Percentiles rank a stretch among this genome's conserved stretches.
Evolutionary conservation across 2,329 filamentous ascomycete species (phyloP).

Genomic region (Aspergillus amoenus): DNA sequence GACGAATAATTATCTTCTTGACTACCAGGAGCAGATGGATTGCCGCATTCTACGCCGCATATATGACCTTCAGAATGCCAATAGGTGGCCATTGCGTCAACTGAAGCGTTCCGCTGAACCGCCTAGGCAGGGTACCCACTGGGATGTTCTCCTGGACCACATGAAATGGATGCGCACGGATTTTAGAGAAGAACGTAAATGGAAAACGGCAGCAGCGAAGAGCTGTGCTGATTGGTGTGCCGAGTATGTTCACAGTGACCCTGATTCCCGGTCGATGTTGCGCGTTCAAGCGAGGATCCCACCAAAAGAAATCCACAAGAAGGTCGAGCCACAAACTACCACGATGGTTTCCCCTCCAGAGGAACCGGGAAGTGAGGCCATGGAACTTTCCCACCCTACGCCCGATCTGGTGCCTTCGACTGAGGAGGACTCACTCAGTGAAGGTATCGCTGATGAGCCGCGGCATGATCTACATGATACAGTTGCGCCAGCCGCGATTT

Average conservation of each 20-base stretch:
- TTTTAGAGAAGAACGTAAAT: constrained; percentile 89
- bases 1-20: constrained; percentile 78
- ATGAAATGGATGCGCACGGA: constrained; percentile 99
- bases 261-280: constrained; percentile 63
- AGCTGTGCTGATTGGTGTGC: constrained; percentile 80
- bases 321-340: constrained; percentile 27
- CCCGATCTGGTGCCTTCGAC: constrained; percentile 67
- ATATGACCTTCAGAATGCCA: constrained; percentile 84
- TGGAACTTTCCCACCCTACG: constrained; percentile 51
- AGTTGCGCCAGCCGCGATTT: constrained; percentile 71
- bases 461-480: constrained; percentile 44
- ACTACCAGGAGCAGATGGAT: constrained; percentile 82
- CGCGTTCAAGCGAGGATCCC: constrained; percentile 59
- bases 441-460: constrained; percentile 47
- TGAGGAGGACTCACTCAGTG: constrained; percentile 58
- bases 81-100: constrained; percentile 90
- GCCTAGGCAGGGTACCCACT: constrained; percentile 71
- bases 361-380: constrained; percentile 32
- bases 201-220: constrained; percentile 80
- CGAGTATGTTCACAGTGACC: constrained; percentile 69
- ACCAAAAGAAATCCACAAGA: constrained; percentile 24
- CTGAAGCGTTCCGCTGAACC: constrained; percentile 83
- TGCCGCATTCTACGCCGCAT: constrained; percentile 83
- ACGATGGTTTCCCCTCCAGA: constrained; percentile 32
- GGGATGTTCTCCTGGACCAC: constrained; percentile 83